These are phyloP conservation scores for Camellia sinensis DNA, from an alignment of 148 eudicot genomes.

Conservation along the genomic window DNA sequence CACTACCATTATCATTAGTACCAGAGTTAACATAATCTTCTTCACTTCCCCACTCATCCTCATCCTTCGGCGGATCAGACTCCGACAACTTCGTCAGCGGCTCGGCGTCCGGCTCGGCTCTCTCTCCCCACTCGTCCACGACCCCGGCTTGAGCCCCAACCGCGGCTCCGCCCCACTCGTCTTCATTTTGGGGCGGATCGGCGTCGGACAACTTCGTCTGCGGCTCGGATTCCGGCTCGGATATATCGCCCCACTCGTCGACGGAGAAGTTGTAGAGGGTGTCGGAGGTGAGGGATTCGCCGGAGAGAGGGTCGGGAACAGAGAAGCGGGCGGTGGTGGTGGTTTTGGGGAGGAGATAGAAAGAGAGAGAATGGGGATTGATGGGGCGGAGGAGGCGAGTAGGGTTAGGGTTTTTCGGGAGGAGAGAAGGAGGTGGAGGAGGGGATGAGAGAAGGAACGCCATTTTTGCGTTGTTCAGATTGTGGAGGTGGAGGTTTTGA, in stretches of 20 bases:
- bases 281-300: too few relatives aligned
- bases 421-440: constrained; percentile 26
- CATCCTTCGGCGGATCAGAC: constrained; percentile 59
- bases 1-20: constrained; percentile 17
- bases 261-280: too few relatives aligned
- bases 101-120: constrained; percentile 45
- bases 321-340: not conserved
- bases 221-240: too few relatives aligned
- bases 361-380: constrained; percentile 18
- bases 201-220: too few relatives aligned
- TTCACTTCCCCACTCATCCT: constrained; percentile 50
- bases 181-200: too few relatives aligned
- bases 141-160: too few relatives aligned
- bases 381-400: constrained; percentile 6
- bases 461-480: constrained; percentile 27
- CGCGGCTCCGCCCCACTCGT: too few relatives aligned
- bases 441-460: constrained; percentile 42
- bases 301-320: too few relatives aligned
- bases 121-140: not conserved
- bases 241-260: too few relatives aligned
- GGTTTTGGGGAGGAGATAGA: constrained; percentile 11
- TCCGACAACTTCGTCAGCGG: constrained; percentile 35
- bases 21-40: constrained; percentile 21
- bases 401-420: constrained; percentile 26
- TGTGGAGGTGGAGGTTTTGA: too few relatives aligned